Conservation (phyloP, 2,329 filamentous ascomycete genomes). For the Monosporascus sp. region DNA sequence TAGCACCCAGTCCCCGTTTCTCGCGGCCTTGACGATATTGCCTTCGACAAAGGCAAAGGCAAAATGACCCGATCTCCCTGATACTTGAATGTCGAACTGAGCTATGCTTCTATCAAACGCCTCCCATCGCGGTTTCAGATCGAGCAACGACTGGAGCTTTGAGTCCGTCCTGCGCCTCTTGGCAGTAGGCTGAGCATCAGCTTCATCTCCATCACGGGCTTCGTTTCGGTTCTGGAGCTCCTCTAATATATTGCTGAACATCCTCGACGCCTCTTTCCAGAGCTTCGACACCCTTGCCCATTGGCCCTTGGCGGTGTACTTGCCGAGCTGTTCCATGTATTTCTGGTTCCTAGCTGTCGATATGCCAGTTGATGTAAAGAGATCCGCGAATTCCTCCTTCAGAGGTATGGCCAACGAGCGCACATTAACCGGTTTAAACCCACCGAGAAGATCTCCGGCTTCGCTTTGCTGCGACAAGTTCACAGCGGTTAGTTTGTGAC, state of each 20-base stretch:
- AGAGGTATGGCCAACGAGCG: slow-evolving; percentile 82
- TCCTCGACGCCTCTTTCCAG: slow-evolving; percentile 83
- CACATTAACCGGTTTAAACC: slow-evolving; percentile 92
- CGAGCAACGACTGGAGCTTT: slow-evolving; percentile 59
- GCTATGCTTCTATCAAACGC: slow-evolving; percentile 68
- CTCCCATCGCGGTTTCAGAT: slow-evolving; percentile 68
- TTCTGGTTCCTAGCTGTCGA: slow-evolving; percentile 81
- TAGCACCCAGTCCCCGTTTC: slow-evolving; percentile 95
- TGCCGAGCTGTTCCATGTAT: slow-evolving; percentile 76
- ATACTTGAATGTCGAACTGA: slow-evolving; percentile 75
- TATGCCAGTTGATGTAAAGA: slow-evolving; percentile 81
- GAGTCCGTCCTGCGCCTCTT: slow-evolving; percentile 65
- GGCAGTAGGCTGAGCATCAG: slow-evolving; percentile 53
- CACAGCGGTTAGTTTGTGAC: slow-evolving; percentile 83
- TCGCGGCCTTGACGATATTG: slow-evolving; percentile 90
- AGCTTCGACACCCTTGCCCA: slow-evolving; percentile 84
- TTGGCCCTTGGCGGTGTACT: slow-evolving; percentile 73
- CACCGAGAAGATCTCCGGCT: slow-evolving; percentile 88
- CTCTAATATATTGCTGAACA: slow-evolving; percentile 69
- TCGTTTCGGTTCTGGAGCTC: slow-evolving; percentile 42
- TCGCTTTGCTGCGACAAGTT: slow-evolving; percentile 98
- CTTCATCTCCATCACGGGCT: slow-evolving; percentile 27
- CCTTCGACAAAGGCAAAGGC: slow-evolving; percentile 96
- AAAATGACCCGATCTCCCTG: slow-evolving; percentile 68
- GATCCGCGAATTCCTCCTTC: slow-evolving; percentile 87